These are phyloP conservation scores for Tremellales sp. DNA, from an alignment of 1,284 basidiomycete species.

Conservation along the genomic window DNA sequence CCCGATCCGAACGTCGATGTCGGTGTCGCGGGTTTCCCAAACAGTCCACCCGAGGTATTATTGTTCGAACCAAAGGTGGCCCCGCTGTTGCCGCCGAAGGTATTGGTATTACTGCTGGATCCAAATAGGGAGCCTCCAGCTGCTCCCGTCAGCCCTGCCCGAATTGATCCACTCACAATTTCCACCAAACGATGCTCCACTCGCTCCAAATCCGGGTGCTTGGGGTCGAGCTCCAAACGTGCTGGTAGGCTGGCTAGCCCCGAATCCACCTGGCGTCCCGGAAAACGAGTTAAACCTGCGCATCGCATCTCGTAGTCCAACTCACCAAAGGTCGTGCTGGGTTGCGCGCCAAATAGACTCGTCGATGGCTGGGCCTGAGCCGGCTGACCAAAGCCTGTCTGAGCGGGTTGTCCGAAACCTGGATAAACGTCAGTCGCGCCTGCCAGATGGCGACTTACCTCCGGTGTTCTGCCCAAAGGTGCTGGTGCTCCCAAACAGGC, in stretches of 20 bases:
- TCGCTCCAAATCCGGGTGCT: slow-evolving; percentile 36
- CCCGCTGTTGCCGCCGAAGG: slow-evolving; percentile 36
- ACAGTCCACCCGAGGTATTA: slow-evolving; percentile 38
- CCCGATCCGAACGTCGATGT: slow-evolving; percentile 24
- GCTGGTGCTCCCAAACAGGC: slow-evolving; percentile 30
- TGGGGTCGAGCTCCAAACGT: slow-evolving; percentile 32
- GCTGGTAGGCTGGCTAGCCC: slow-evolving; percentile 19
- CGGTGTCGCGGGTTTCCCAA: slow-evolving; percentile 39
- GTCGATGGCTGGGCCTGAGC: slow-evolving; percentile 56
- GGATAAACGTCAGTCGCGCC: slow-evolving; percentile 50
- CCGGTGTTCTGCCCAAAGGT: slow-evolving; percentile 57
- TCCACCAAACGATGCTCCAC: slow-evolving; percentile 40
- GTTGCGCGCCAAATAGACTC: slow-evolving; percentile 16
- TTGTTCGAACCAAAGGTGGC: slow-evolving; percentile 42
- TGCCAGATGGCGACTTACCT: slow-evolving; percentile 27
- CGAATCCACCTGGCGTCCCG: slow-evolving; percentile 21
- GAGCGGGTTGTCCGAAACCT: slow-evolving; percentile 51
- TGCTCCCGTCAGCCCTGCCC: neutral
- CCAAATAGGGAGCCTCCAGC: slow-evolving; percentile 40
- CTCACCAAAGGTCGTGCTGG: slow-evolving; percentile 47
- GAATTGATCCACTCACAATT: slow-evolving; percentile 23
- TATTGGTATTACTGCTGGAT: slow-evolving; percentile 35
- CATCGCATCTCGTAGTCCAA: slow-evolving; percentile 31
- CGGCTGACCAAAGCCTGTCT: slow-evolving; percentile 24
- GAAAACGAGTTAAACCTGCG: slow-evolving; percentile 15